phyloP scores from a whole-genome alignment of 164 flowering plant species.

The Pachysandra terminalis region DNA sequence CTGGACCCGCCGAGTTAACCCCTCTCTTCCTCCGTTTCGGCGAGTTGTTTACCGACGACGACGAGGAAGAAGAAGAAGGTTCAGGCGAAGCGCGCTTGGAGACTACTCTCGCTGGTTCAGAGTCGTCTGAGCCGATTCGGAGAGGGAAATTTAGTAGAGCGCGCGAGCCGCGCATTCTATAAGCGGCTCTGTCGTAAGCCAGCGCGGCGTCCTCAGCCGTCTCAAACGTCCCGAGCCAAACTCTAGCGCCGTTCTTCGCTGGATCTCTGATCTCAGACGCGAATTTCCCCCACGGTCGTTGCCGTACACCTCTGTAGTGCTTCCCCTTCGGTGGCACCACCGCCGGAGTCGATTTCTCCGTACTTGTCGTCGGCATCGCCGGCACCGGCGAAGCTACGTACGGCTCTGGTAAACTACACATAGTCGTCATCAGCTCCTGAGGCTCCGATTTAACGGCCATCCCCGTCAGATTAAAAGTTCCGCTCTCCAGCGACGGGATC shows the following conservation, averaged over 20 bases:
- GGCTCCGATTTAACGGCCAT: conserved; percentile 28
- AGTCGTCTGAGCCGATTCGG: conserved; percentile 17
- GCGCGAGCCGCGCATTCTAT: conserved; percentile 37
- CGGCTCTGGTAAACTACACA: conserved; percentile 5
- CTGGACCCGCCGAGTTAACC: not conserved
- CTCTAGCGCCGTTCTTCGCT: conserved; percentile 47
- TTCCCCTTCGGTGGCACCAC: conserved; percentile 22
- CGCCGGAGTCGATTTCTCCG: conserved; percentile 1
- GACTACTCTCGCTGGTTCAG: not conserved
- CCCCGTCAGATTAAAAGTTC: not conserved
- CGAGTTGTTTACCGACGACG: conserved; percentile 8
- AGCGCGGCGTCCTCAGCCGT: conserved; percentile 48
- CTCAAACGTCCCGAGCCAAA: conserved; percentile 47
- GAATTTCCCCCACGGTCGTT: conserved; percentile 45
- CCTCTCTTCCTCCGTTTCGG: conserved; percentile 25
- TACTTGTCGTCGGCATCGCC: not conserved
- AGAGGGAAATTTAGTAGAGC: conserved; percentile 45
- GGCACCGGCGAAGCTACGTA: not conserved
- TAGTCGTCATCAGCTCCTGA: conserved; percentile 5
- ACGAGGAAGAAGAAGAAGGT: conserved; percentile 6
- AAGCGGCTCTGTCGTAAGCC: conserved; percentile 48
- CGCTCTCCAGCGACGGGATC: conserved; percentile 36
- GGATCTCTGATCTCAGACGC: conserved; percentile 48
- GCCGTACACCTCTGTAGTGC: conserved; percentile 45
- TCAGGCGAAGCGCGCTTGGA: conserved; percentile 17